Evolutionary conservation across 73 alveolate genomes (phyloP), one percentile per base, ranked within the genome.

Genomic region (Paramecium caudatum): DNA sequence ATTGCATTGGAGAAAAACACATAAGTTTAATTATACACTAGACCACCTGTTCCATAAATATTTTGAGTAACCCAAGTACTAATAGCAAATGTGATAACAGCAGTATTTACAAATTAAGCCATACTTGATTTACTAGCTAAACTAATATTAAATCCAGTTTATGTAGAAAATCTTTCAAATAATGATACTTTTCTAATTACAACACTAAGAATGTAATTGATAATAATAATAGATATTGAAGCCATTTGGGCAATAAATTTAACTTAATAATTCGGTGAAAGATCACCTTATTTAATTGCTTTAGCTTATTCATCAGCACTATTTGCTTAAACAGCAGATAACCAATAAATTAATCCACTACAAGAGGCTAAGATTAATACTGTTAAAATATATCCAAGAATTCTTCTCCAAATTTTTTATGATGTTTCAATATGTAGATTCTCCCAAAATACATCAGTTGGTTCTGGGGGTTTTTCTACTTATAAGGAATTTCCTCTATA

Each of bases 371-470:
- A 46, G 4, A 94, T 37, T 1, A 91, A 7, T 0, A 78, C 23
- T 0, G 96, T 61, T 4, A 78, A 30, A 4, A 90, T 4, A 50
- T 82, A 91, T 5, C 97, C 94, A 8, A 37, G 10, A 16, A 88
- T 5, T 15, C 82, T 36, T 37, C 93, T 91, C 25, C 47, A 49
- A 1, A 90, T 27, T 33, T 94, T 91, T 21, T 41, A 63, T 36
- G 46, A 17, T 30, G 70, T 17, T 16, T 47, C 13, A 17, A 93
- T 86, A 43, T 82, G 93, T 39, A 95, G 78, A 85, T 95, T 93
- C 19, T 93, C 96, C 98, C 98, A 95, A 84, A 45, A 95, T 7
- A 95, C 94, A 82, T 95, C 96, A 16, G 96, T 91, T 16, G 98
- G 98, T 74, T 95, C 96, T 4, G 98, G 96, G 15, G 98, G 97